Evolutionary conservation across 805 yeast species (phyloP).

Genomic region (Yamadazyma sp.): DNA sequence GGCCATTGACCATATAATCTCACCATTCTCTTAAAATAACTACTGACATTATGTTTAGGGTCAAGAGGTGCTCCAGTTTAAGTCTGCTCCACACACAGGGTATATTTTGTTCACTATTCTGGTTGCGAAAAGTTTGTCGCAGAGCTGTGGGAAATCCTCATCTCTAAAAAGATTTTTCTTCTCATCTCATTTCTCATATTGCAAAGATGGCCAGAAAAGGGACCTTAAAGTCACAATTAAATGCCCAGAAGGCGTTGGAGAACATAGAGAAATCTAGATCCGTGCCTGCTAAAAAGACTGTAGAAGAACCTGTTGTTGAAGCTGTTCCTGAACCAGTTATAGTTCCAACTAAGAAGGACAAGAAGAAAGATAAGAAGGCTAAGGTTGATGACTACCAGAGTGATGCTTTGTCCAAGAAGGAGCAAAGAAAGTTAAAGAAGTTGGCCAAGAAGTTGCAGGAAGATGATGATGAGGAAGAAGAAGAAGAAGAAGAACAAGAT

Average conservation of each 20-base stretch:
- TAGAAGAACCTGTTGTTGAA: slow-evolving; percentile 9
- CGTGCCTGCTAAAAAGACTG: slow-evolving; percentile 15
- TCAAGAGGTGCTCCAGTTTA: too few species aligned
- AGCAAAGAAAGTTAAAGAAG: slow-evolving; percentile 59
- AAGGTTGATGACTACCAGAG: slow-evolving; percentile 44
- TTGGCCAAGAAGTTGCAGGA: slow-evolving; percentile 27
- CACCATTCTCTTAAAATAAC: too few species aligned
- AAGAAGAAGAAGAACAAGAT: slow-evolving; percentile 32
- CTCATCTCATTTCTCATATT: slow-evolving; percentile 11
- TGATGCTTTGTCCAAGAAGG: slow-evolving; percentile 58
- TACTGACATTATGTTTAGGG: too few species aligned
- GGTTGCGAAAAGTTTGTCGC: too few species aligned
- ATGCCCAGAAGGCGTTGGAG: slow-evolving; percentile 25
- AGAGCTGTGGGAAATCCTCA: neutral
- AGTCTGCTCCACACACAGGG: too few species aligned
- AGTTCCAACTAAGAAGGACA: slow-evolving; percentile 15
- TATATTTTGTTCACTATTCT: too few species aligned
- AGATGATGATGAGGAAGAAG: slow-evolving; percentile 35
- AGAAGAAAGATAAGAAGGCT: slow-evolving; percentile 13
- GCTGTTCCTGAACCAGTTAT: slow-evolving; percentile 11
- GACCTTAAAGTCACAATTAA: slow-evolving; percentile 34
- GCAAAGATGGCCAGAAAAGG: slow-evolving; percentile 31
- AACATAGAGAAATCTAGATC: slow-evolving; percentile 26
- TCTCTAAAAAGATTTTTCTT: slow-evolving; percentile 8
- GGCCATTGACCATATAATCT: too few species aligned